Evolutionary conservation across 768 basidiomycete species (phyloP), one percentile per base, ranked within the genome.

Genomic region (Krasilnikovozyma curviuscula): DNA sequence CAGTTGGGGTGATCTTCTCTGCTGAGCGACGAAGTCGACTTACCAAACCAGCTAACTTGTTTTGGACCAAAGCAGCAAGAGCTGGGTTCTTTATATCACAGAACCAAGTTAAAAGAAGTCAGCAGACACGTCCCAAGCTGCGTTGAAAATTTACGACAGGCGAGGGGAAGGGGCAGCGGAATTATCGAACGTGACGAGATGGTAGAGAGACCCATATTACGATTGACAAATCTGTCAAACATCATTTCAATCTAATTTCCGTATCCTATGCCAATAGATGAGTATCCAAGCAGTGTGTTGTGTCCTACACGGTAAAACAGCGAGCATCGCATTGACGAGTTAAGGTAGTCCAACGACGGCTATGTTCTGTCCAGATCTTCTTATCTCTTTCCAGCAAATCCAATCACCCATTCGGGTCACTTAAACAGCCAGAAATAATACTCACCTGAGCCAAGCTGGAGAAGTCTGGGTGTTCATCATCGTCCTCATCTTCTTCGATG

Each of bases 31-130:
- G n/a, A n/a, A n/a, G n/a, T n/a, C n/a, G n/a, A n/a, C n/a, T n/a
- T n/a, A n/a, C 68, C 31, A 98, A 77, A 57, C 71, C 71, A 30
- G 77, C 76, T 53, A 98, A 80, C 65, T 77, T 80, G 56, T 79
- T 79, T 55, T 95, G 85, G 13, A 97, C 85, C 65, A 97, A 72
- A 44, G 76, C 59, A 46, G 67, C 78, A 37, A 85, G 68, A 70
- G 85, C 78, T 18, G 79, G 78, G 56, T 73, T 70, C 65, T 74
- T 69, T 7, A 18, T 29, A 31, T 21, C 24, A 27, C 28, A 27
- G n/a, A n/a, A 29, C 14, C 28, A 10, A 42, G 12, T 46, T 18
- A 10, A 34, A 18, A 21, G 24, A 33, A 38, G 33, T 12, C 32
- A 16, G 24, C 10, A 9, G 10, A 8, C 8, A 19, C 16, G 12